Percentiles rank a stretch among this genome's conserved stretches.
Evolutionary conservation across 768 basidiomycete genomes (phyloP).

Genomic region (Nidularia sp.): DNA sequence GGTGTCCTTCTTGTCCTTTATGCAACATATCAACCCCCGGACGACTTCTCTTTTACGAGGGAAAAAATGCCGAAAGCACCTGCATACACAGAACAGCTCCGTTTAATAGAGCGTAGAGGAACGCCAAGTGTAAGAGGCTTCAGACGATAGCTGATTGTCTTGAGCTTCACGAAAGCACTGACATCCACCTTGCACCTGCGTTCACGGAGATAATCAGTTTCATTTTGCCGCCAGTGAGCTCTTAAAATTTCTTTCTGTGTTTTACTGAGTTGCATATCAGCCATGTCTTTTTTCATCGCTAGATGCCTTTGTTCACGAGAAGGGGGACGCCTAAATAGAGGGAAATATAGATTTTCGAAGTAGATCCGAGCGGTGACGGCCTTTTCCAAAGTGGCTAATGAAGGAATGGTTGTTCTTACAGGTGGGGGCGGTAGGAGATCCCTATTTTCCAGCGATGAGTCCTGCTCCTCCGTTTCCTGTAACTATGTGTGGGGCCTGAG

Average conservation of each 20-base stretch:
- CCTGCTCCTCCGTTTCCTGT: constrained; percentile 53
- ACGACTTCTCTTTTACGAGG: constrained; percentile 78
- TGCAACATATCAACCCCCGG: constrained; percentile 87
- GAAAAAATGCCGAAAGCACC: constrained; percentile 97
- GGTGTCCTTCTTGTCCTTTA: constrained; percentile 96
- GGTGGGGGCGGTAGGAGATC: constrained; percentile 30
- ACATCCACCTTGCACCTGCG: constrained; percentile 78
- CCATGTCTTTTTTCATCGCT: constrained; percentile 88
- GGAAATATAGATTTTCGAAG: constrained; percentile 90
- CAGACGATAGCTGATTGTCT: constrained; percentile 92
- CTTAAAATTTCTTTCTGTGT: constrained; percentile 70
- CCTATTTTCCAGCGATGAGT: constrained; percentile 20
- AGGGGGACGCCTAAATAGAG: constrained; percentile 77
- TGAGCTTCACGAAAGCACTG: constrained; percentile 82
- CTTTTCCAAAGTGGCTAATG: constrained; percentile 88
- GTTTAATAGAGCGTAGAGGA: constrained; percentile 7
- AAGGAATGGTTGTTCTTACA: constrained; percentile 70
- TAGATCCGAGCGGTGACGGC: constrained; percentile 90
- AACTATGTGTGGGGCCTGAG: constrained; percentile 65
- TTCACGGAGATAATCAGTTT: constrained; percentile 87
- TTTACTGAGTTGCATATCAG: constrained; percentile 63
- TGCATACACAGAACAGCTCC: constrained; percentile 26
- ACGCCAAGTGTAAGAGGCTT: constrained; percentile 12
- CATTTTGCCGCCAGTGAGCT: constrained; percentile 78
- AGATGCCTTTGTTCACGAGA: constrained; percentile 81